These are phyloP conservation scores for Fusarium sp. DNA, from an alignment of 2,329 filamentous ascomycete genomes.

Conservation along the genomic window DNA sequence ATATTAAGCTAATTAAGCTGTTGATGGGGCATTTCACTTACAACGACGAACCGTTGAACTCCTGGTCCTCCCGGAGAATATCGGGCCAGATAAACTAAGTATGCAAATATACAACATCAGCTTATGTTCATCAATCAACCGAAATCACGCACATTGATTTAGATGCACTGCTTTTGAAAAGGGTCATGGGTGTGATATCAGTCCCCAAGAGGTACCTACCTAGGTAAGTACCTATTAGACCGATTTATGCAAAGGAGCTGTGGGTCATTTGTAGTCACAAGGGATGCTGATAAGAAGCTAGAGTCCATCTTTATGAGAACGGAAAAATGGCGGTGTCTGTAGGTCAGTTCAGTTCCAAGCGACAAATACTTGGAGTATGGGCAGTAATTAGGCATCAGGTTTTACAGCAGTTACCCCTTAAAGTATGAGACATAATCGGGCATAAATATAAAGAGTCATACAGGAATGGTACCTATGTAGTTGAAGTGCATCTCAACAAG, in stretches of 20 bases:
- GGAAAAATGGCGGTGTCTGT: constrained; percentile 3
- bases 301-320: background rate
- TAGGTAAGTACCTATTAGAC: no score
- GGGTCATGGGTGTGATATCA: constrained; percentile 20
- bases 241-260: background rate
- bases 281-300: constrained; percentile 11
- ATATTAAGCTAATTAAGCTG: background rate
- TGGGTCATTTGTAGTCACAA: constrained; percentile 24
- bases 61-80: background rate
- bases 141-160: background rate
- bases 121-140: background rate
- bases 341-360: background rate
- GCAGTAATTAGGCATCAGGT: background rate
- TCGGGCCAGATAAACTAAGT: background rate
- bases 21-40: background rate
- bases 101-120: background rate
- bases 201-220: background rate
- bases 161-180: constrained; percentile 10
- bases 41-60: background rate
- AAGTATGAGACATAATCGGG: background rate
- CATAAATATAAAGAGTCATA: background rate
- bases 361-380: background rate
- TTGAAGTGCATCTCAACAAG: background rate
- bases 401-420: background rate
- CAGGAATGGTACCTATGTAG: background rate